These are phyloP conservation scores for Oleoguttula mirabilis DNA, from an alignment of 495 filamentous ascomycete genomes.

Conservation along the genomic window DNA sequence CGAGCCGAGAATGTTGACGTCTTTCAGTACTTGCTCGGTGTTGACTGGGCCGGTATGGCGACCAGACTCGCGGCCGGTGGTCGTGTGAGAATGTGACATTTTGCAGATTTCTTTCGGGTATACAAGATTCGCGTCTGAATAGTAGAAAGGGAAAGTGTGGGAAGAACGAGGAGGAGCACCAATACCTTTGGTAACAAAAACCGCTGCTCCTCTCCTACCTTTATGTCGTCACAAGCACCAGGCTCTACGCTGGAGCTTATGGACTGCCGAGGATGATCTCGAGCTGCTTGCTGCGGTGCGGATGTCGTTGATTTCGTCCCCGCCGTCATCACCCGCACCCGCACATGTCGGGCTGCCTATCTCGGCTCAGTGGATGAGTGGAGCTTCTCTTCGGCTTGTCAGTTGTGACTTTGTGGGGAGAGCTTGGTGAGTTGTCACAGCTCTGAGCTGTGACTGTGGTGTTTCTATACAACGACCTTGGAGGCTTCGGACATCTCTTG, in stretches of 20 bases:
- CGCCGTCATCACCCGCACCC: slow-evolving; percentile 8
- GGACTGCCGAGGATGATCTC: slow-evolving; percentile 5
- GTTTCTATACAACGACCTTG: no score
- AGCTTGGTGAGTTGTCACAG: no score
- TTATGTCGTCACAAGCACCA: slow-evolving; percentile 10
- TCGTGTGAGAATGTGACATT: slow-evolving; percentile 8
- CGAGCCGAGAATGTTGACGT: slow-evolving; percentile 71
- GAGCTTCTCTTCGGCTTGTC: not conserved
- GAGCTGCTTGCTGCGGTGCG: not conserved
- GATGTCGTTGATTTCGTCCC: not conserved
- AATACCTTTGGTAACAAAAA: not conserved
- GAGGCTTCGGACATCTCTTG: no score
- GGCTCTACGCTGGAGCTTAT: no score
- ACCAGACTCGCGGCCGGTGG: slow-evolving; percentile 5
- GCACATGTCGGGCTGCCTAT: not conserved
- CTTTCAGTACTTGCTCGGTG: slow-evolving; percentile 52
- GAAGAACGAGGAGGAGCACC: not conserved
- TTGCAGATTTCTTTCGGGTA: no score
- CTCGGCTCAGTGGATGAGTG: slow-evolving; percentile 10
- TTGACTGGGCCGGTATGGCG: slow-evolving; percentile 13
- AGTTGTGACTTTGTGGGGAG: slow-evolving; percentile 10
- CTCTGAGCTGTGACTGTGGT: no score
- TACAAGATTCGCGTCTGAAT: not conserved
- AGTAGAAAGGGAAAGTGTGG: not conserved
- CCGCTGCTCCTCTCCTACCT: not conserved